phyloP scores from a whole-genome alignment of 2,329 filamentous ascomycete species.

The Apiospora rasikravindrae region DNA sequence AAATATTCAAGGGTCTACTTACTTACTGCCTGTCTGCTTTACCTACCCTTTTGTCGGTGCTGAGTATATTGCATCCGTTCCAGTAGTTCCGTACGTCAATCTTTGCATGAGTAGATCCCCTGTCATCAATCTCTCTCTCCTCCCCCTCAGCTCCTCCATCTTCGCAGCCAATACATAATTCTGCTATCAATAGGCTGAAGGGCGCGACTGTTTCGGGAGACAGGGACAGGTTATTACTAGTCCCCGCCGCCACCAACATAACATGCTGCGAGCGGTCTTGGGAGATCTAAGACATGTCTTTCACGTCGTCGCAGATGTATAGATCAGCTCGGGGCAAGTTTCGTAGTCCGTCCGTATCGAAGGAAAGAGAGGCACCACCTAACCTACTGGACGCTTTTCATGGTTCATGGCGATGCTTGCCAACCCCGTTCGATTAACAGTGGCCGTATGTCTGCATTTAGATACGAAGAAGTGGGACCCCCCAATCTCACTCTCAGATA shows the following conservation, averaged over 20 bases:
- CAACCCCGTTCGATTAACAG: background rate
- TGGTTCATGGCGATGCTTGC: background rate
- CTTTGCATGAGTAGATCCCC: conserved; percentile 9
- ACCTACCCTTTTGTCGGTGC: background rate
- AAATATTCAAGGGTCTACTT: background rate
- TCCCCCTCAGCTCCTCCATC: background rate
- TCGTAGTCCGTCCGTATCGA: background rate
- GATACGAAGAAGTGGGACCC: background rate
- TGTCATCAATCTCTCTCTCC: background rate
- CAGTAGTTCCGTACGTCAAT: conserved; percentile 10
- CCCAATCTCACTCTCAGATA: background rate
- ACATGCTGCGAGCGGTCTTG: background rate
- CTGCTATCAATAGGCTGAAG: conserved; percentile 7
- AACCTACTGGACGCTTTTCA: background rate
- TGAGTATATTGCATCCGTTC: background rate
- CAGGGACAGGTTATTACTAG: background rate
- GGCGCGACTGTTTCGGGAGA: conserved; percentile 13
- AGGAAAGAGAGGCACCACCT: background rate
- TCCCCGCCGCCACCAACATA: background rate
- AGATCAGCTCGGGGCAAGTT: background rate
- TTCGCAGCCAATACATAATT: background rate
- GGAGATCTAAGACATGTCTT: conserved; percentile 10
- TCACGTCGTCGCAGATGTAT: background rate
- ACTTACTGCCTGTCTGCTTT: background rate
- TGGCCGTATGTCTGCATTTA: background rate